Evolutionary conservation across 2,329 filamentous ascomycete species (phyloP), one percentile per base, ranked within the genome.

Genomic region (Cryphonectria carpinicola): DNA sequence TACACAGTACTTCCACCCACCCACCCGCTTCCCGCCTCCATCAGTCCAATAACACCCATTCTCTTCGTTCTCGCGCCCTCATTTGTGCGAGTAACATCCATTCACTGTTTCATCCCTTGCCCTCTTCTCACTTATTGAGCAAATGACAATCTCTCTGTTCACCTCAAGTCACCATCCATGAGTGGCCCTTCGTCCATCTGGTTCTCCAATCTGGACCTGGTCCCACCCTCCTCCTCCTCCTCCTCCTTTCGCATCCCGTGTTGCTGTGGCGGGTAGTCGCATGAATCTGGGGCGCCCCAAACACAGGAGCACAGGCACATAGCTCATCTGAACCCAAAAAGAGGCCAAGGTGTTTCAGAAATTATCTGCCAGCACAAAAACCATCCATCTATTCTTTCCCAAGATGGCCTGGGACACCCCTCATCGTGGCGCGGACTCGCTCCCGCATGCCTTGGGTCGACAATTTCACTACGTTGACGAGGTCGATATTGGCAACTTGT

Each of bases 381-480:
- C 67, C 64, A 60, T 64, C 28, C n/a, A 41, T 41, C 67, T 60
- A 64, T 52, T 64, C 54, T 37, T 64, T 64, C 43, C 43, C 56
- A 70, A 61, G 35, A 72, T 72, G 71, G 66, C 64, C 41, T 67
- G 69, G 66, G 63, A 71, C 60, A 39, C 63, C 52, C 56, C 64
- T 65, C 64, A 56, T 71, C 69, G 66, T 19, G 28, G 41, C 49
- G 43, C 11, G 32, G 58, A 63, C 52, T 63, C 71, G 62, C 66
- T 66, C n/a, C 49, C 54, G 19, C 63, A 43, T 49, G 61, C 63
- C 69, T 63, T 71, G 65, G 46, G 61, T 32, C 56, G 28, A 22
- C 67, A 66, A 10, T 61, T 61, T 56, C 56, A 32, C 52, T 46
- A 37, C 37, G 69, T 64, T 17, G 69, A 72, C 41, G 69, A 69